Percentiles rank a stretch among this genome's conserved stretches.
Evolutionary conservation across 2,329 filamentous ascomycete species (phyloP).

Genomic region (Claviceps arundinis): DNA sequence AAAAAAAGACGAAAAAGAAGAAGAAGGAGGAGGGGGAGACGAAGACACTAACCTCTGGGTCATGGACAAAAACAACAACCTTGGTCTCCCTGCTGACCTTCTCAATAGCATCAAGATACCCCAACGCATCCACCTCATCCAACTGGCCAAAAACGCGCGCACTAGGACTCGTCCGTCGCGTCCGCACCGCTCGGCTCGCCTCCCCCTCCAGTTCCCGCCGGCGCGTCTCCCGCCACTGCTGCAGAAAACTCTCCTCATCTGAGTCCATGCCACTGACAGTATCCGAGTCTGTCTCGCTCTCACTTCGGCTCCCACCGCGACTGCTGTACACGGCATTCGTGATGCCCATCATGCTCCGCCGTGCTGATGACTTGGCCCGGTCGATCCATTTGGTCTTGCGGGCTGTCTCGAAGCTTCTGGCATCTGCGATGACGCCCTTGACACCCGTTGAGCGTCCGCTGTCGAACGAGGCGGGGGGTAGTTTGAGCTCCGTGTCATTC

Average conservation of each 20-base stretch:
- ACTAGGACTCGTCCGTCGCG: constrained; percentile 61
- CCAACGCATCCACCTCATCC: constrained; percentile 74
- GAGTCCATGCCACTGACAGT: constrained; percentile 32
- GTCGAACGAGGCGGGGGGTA: constrained; percentile 51
- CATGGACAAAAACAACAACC: constrained; percentile 89
- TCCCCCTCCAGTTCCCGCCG: constrained; percentile 62
- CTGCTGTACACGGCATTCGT: constrained; percentile 15
- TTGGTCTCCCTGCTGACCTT: constrained; percentile 68
- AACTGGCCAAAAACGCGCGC: constrained; percentile 66
- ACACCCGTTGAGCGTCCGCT: constrained; percentile 63
- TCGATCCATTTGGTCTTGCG: constrained; percentile 41
- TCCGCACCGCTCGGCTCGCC: constrained; percentile 40
- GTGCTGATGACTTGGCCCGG: constrained; percentile 36
- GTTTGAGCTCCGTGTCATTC: constrained; percentile 37
- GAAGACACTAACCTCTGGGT: constrained; percentile 56
- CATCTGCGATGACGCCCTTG: constrained; percentile 79
- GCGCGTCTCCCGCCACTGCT: constrained; percentile 71
- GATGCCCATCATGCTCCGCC: constrained; percentile 41
- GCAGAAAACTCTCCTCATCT: constrained; percentile 70
- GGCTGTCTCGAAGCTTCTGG: constrained; percentile 61
- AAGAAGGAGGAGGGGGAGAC: neutral
- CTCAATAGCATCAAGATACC: constrained; percentile 93
- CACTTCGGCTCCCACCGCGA: constrained; percentile 17
- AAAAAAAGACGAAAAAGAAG: neutral
- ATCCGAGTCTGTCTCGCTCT: constrained; percentile 35